Base-by-base conservation (phyloP, 2,329 filamentous ascomycete species). In the Cadophora luteo-olivacea region DNA sequence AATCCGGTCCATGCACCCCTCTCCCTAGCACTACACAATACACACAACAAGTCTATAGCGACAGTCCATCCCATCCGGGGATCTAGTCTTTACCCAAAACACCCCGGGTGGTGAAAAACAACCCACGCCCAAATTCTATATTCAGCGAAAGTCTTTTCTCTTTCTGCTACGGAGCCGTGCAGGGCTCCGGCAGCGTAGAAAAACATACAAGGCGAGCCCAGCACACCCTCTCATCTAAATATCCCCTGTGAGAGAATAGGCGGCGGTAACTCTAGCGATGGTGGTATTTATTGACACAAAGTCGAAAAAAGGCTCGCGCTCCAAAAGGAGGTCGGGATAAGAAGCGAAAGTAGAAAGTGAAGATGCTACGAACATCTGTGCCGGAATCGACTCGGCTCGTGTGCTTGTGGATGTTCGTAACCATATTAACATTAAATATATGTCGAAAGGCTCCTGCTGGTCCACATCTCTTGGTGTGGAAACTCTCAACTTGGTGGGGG, bases 201-300 rank as follows among this genome's bases (percentile, higher is more conserved):
- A 29, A 70, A 52, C 65, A 70, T 72, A 72, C 62, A 74, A 65
- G 64, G 67, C 70, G 74, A 77, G 74, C 75, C 75, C 74, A 75
- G 75, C 72, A 70, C 73, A 72, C 52, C 68, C 49, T 68, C 67
- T 67, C 69, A 61, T 69, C 67, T 70, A 68, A 62, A 61, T 60
- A 66, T 62, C 65, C 65, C 64, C 66, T 41, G 29, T 33, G 60
- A 67, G 64, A 68, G 45, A 58, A 68, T 64, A 68, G 65, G 65
- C 48, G 72, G 74, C 74, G 74, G 76, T 76, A 69, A 77, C 75
- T 77, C 75, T 74, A 77, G 74, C 75, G 76, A 77, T 74, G 49
- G 75, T 76, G 65, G 72, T 75, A 69, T 72, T 72, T 66, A 71
- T 65, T 71, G 69, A 70, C 64, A 68, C 66, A 71, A 69, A 72